Evolutionary conservation across 805 yeast species (phyloP).

Genomic region (Hyphopichia homilentoma): DNA sequence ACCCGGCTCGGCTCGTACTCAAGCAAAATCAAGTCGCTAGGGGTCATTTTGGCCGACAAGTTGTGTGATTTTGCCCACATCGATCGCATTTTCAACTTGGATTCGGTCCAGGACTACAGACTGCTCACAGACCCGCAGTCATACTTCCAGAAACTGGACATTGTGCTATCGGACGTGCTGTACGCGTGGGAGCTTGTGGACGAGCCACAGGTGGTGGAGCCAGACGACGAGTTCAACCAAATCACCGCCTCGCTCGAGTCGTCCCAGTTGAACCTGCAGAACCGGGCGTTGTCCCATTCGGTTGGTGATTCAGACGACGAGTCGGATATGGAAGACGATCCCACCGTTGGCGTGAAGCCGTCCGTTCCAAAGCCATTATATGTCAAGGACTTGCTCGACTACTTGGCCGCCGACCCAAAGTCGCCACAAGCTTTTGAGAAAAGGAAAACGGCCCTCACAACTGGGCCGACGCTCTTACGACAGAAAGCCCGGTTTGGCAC

Average conservation of each 20-base stretch:
- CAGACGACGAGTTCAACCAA: background rate
- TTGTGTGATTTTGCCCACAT: constrained; percentile 31
- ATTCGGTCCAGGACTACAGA: constrained; percentile 25
- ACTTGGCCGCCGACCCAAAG: constrained; percentile 45
- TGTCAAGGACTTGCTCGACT: constrained; percentile 64
- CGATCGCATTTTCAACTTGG: constrained; percentile 29
- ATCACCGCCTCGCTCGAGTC: constrained; percentile 2
- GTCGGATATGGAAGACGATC: constrained; percentile 52
- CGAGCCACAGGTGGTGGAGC: constrained; percentile 10
- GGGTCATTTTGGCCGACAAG: constrained; percentile 55
- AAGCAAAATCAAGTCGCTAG: constrained; percentile 44
- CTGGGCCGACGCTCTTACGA: constrained; percentile 58
- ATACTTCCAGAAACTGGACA: background rate
- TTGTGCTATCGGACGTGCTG: background rate
- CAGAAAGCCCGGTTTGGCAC: constrained; percentile 57
- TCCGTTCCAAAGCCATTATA: constrained; percentile 56
- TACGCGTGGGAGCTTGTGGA: constrained; percentile 17
- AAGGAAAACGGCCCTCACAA: constrained; percentile 45
- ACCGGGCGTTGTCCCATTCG: constrained; percentile 17
- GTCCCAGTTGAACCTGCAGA: constrained; percentile 22
- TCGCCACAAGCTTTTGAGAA: constrained; percentile 47
- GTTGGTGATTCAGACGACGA: constrained; percentile 17
- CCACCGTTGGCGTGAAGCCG: constrained; percentile 33
- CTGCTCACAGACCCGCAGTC: constrained; percentile 8
- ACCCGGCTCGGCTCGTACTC: constrained; percentile 50